Evolutionary conservation across 257 asterid species (phyloP), one percentile per base, ranked within the genome.

Genomic region (Nicotiana tomentosiformis): DNA sequence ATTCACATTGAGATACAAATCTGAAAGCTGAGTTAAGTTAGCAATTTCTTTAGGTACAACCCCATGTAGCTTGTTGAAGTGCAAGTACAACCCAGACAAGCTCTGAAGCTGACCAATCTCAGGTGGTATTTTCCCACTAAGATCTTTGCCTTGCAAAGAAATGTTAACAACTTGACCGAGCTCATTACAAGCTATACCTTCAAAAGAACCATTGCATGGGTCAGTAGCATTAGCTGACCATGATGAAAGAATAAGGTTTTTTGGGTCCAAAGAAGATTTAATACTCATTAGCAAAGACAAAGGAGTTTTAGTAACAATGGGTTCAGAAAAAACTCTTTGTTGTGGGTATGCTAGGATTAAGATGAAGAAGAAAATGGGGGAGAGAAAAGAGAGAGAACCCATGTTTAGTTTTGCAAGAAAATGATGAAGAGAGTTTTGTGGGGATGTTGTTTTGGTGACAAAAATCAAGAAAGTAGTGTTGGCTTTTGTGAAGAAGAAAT

Each of bases 1-100:
- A 86, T 96, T 96, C n/a, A 96, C 94, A 87, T 93, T 89, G 85
- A 96, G 98, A 88, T 96, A 96, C 94, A 96, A 89, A 84, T 96
- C 98, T 26, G 95, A 85, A 72, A 96, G 96, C 84, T 86, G 88
- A 83, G 92, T 84, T 88, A 96, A 89, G 78, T 85, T 80, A 77
- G 97, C 94, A 80, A 96, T 86, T 85, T 96, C 98, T 32, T 83
- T 88, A 74, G 99, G 99, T 68, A 96, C 93, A 90, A 78, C 81
- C 77, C 98, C 99, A 77, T 86, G 95, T 82, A 96, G 98, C 87
- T 91, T 62, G 78, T 96, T 96, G 88, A 96, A 96, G 84, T 96
- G 99, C 82, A 96, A 82, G 92, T 93, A 96, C 90, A 94, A 87
- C 83, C 99, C 99, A 82, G 97, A 87, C 81, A 96, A 88, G 89